phyloP scores from a whole-genome alignment of 225 moss, liverwort and hornwort species.

The Ulota crispa region DNA sequence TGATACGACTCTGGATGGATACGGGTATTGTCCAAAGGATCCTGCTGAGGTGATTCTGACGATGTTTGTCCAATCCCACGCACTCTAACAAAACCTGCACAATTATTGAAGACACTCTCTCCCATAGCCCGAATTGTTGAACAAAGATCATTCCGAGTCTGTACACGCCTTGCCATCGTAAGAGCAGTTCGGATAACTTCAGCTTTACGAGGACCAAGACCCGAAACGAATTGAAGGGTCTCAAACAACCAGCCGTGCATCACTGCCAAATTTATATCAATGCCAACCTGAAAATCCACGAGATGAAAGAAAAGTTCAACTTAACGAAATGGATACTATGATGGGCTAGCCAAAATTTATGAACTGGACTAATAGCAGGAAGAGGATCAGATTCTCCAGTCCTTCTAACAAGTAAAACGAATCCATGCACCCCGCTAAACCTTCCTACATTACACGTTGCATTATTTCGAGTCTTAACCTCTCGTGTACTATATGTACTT shows the following conservation, averaged over 20 bases:
- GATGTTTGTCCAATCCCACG: slow-evolving; percentile 75
- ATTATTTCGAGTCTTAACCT: not conserved
- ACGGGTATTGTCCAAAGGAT: slow-evolving; percentile 87
- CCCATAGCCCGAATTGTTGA: slow-evolving; percentile 62
- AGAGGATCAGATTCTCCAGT: slow-evolving; percentile 8
- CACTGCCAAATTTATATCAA: slow-evolving; percentile 87
- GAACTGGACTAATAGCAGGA: not conserved
- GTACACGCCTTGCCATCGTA: slow-evolving; percentile 68
- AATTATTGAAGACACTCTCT: slow-evolving; percentile 76
- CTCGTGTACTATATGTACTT: not conserved
- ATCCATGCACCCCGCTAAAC: not conserved
- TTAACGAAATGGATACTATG: slow-evolving; percentile 3
- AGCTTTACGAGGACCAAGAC: slow-evolving; percentile 94
- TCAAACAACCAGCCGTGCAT: slow-evolving; percentile 89
- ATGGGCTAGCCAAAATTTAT: slow-evolving; percentile 4
- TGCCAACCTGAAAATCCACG: slow-evolving; percentile 61
- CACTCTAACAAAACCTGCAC: slow-evolving; percentile 86
- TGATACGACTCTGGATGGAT: slow-evolving; percentile 90
- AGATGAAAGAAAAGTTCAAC: slow-evolving; percentile 29
- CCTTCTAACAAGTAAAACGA: slow-evolving; percentile 2
- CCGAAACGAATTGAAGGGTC: slow-evolving; percentile 84
- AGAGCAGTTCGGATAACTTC: slow-evolving; percentile 71
- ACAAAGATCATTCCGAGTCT: slow-evolving; percentile 70
- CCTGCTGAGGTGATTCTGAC: slow-evolving; percentile 58
- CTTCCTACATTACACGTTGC: not conserved